Evolutionary conservation across 805 yeast species (phyloP).

Genomic region (Hanseniaspora lachancei): DNA sequence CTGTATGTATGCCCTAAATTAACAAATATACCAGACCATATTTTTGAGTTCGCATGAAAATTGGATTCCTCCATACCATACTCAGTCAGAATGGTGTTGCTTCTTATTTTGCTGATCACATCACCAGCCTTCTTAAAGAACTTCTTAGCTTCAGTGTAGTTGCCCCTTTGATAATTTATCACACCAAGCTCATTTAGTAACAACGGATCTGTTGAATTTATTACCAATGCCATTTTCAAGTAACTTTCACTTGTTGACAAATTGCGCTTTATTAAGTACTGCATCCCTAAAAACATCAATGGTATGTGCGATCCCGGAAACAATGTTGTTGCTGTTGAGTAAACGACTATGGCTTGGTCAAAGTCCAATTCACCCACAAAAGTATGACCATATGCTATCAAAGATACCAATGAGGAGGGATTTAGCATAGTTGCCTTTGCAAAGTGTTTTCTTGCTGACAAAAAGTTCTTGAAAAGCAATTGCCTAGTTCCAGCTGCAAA

Average conservation of each 20-base stretch:
- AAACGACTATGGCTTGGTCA: slow-evolving; percentile 94
- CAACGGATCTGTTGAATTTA: slow-evolving; percentile 78
- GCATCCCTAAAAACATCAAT: slow-evolving; percentile 86
- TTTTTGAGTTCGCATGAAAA: slow-evolving; percentile 57
- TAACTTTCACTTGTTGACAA: slow-evolving; percentile 77
- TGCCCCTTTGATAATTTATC: slow-evolving; percentile 63
- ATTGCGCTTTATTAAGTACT: slow-evolving; percentile 78
- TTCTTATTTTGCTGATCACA: slow-evolving; percentile 44
- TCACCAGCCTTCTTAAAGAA: slow-evolving; percentile 58
- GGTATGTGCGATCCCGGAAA: slow-evolving; percentile 90
- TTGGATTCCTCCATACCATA: background rate
- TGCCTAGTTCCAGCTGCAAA: slow-evolving; percentile 86
- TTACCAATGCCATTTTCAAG: slow-evolving; percentile 54
- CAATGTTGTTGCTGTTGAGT: slow-evolving; percentile 84
- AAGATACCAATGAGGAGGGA: slow-evolving; percentile 86
- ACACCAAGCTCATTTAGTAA: slow-evolving; percentile 88
- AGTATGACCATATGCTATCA: slow-evolving; percentile 98
- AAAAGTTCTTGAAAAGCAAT: slow-evolving; percentile 52
- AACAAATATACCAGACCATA: slow-evolving; percentile 74
- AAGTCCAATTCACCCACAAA: slow-evolving; percentile 98
- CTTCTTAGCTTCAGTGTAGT: slow-evolving; percentile 53
- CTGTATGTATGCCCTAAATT: slow-evolving; percentile 85
- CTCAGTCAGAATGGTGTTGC: background rate
- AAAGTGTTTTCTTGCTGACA: slow-evolving; percentile 78
- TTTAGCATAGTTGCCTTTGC: slow-evolving; percentile 78